Base-by-base conservation (phyloP, 495 filamentous ascomycete genomes). In the Penicillium turbatum region DNA sequence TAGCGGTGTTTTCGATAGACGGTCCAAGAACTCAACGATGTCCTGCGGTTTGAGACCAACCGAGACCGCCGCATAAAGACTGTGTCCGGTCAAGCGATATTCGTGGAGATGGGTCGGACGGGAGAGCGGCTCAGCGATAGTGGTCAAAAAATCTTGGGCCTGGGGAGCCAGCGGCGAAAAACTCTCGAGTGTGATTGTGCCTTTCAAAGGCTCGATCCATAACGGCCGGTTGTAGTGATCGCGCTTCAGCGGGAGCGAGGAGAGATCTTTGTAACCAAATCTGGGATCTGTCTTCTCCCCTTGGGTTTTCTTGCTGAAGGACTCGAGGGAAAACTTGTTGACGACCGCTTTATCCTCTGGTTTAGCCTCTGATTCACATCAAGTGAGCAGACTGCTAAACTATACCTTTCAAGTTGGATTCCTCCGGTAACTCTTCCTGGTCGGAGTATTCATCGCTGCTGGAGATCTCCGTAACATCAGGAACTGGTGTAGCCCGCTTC, bases 61-160 rank as follows among this genome's bases (percentile, higher is more conserved):
- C 9, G 90, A 96, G 3, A 97, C 89, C 24, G 93, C 95, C 1
- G 93, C 92, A 69, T 97, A 96, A 27, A 98, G 76, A 67, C 89
- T 95, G 68, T 97, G 90, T 5, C 87, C 79, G 0, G 91, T 97
- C 62, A 99, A 77, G 30, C 83, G 80, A 72, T 97, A 99, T 70
- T 98, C 93, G 67, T 97, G 95, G 11, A 98, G 76, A 63, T 87
- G 90, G 9, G 79, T 83, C 38, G 93, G 92, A 32, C 93, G 82
- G 21, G 90, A 96, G 56, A 89, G 74, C 37, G 93, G 93, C 72
- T 98, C 93, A 34, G 92, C 91, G 61, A 98, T 90, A 37, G 92
- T 96, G 46, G 92, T 95, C 51, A 98, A 76, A 69, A 98, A 97
- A 66, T 96, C 90, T 58, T 95, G 89, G 2, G 90, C 93, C 63